Percentiles rank a stretch among this genome's conserved stretches.
Evolutionary conservation across 140 eudicot species (phyloP).

Genomic region (Bidens hawaiensis): DNA sequence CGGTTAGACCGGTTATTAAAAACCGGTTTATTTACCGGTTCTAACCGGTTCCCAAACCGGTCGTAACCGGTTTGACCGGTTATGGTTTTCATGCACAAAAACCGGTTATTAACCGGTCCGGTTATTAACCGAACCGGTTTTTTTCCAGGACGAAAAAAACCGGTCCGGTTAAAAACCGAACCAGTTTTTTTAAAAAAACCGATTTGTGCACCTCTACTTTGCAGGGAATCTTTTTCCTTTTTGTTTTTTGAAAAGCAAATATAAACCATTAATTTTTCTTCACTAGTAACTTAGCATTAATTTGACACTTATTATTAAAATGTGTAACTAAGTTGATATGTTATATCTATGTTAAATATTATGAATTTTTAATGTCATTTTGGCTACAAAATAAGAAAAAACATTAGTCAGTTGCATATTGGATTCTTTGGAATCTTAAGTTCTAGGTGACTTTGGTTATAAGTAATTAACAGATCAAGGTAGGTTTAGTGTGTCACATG

Average conservation of each 20-base stretch:
- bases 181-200: no score
- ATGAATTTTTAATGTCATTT: neutral
- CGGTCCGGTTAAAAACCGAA: no score
- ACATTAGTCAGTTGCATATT: neutral
- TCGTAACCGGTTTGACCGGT: no score
- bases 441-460: conserved; percentile 14
- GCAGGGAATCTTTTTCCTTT: neutral
- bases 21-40: no score
- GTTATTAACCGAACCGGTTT: no score
- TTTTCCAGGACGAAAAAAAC: no score
- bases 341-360: no score
- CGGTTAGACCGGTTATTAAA: no score
- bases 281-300: neutral
- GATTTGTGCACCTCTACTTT: no score
- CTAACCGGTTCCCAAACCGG: no score
- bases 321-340: neutral
- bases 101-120: no score
- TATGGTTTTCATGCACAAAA: no score
- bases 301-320: neutral
- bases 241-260: neutral
- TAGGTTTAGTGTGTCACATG: conserved; percentile 20
- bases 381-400: neutral
- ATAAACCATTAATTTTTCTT: neutral
- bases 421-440: neutral
- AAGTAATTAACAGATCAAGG: conserved; percentile 11